phyloP scores from a whole-genome alignment of 805 yeast genomes.

The Starmera dryadoides region DNA sequence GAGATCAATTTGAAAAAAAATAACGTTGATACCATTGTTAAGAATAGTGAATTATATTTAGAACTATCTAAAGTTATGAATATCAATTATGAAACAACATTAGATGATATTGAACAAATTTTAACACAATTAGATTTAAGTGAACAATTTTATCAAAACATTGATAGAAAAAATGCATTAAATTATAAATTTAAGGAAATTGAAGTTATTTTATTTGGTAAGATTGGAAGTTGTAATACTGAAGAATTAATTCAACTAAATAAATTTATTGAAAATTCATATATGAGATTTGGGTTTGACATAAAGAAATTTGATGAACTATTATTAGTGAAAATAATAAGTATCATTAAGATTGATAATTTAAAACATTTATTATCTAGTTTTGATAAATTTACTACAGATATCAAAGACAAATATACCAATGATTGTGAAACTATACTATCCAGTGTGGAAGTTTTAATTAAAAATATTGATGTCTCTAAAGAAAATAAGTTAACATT shows the following conservation, averaged over 20 bases:
- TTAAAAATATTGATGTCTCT: background rate
- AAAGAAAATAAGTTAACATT: slow-evolving; percentile 5
- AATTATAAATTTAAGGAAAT: background rate
- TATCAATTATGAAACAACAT: background rate
- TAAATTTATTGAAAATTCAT: background rate
- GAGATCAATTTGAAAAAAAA: slow-evolving; percentile 1
- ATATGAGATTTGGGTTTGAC: background rate
- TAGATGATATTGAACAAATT: background rate
- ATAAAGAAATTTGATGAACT: background rate
- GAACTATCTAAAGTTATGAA: background rate
- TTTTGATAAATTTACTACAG: background rate
- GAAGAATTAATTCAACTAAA: background rate
- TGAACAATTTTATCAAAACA: background rate
- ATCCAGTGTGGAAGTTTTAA: background rate
- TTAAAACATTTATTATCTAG: background rate
- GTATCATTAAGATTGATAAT: background rate
- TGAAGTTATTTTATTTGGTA: background rate
- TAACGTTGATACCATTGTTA: background rate
- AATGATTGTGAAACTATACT: background rate
- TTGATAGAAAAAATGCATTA: background rate
- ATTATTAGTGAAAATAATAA: background rate
- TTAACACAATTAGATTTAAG: background rate
- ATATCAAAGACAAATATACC: background rate
- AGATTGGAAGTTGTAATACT: background rate
- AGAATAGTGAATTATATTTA: background rate